phyloP scores from a whole-genome alignment of 2,329 filamentous ascomycete species.

The Talaromyces pinophilus region DNA sequence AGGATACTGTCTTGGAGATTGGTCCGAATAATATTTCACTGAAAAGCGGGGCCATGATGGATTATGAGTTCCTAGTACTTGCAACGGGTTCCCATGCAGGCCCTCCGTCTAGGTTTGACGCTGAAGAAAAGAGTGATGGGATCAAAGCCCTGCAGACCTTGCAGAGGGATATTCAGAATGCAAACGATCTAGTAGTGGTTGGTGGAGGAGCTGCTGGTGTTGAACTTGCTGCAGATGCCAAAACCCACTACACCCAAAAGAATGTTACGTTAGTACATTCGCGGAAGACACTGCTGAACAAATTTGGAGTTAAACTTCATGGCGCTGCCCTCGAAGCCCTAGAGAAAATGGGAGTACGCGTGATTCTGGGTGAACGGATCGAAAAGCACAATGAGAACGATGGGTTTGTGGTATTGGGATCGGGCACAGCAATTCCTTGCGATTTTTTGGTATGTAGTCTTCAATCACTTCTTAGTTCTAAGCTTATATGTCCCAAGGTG shows the following conservation, averaged over 20 bases:
- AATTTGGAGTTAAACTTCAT: constrained; percentile 50
- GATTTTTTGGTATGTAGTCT: constrained; percentile 51
- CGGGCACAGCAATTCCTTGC: constrained; percentile 49
- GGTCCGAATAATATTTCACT: constrained; percentile 41
- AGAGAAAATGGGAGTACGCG: constrained; percentile 50
- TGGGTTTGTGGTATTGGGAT: constrained; percentile 48
- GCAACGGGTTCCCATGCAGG: constrained; percentile 57
- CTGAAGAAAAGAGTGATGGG: constrained; percentile 47
- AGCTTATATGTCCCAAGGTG: constrained; percentile 45
- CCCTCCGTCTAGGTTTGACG: constrained; percentile 53
- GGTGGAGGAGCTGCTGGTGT: constrained; percentile 64
- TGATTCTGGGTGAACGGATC: constrained; percentile 56
- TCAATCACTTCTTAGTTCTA: constrained; percentile 23
- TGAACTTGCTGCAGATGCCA: constrained; percentile 62
- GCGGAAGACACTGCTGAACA: constrained; percentile 54
- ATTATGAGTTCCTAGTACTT: constrained; percentile 41
- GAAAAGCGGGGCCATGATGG: constrained; percentile 47
- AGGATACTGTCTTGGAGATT: constrained; percentile 47
- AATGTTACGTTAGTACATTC: constrained; percentile 61
- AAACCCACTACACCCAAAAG: constrained; percentile 59
- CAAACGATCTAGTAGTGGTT: constrained; percentile 52
- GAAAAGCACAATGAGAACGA: constrained; percentile 40
- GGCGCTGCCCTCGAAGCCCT: constrained; percentile 46
- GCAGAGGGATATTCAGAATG: constrained; percentile 50
- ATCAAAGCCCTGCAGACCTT: constrained; percentile 48